Evolutionary conservation across 306 rosid species (phyloP).

Genomic region (Trichosanthes truncata): DNA sequence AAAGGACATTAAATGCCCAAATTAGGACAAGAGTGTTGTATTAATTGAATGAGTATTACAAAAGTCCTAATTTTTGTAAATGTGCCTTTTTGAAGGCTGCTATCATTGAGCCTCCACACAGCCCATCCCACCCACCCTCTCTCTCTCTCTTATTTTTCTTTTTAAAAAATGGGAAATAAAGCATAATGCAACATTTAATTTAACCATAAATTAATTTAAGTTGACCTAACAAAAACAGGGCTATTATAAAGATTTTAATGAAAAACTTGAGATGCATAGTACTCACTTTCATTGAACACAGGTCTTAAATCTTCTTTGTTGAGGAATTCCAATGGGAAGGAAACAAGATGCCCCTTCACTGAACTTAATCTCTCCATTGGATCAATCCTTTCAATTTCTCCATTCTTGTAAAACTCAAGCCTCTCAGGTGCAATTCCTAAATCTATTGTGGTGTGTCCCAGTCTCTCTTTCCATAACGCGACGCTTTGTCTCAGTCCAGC

Average conservation of each 20-base stretch:
- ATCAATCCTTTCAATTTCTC: slow-evolving; percentile 38
- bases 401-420: slow-evolving; percentile 48
- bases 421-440: slow-evolving; percentile 72
- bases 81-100: not conserved
- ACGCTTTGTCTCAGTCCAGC: slow-evolving; percentile 69
- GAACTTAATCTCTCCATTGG: slow-evolving; percentile 60
- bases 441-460: slow-evolving; percentile 80
- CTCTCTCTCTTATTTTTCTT: not conserved
- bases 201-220: slow-evolving; percentile 11
- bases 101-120: not conserved
- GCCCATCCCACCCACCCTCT: not conserved
- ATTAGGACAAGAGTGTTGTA: not conserved
- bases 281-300: slow-evolving; percentile 83
- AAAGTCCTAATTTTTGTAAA: not conserved
- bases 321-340: slow-evolving; percentile 87
- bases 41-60: slow-evolving; percentile 7
- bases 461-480: slow-evolving; percentile 56
- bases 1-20: not conserved
- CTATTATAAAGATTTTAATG: slow-evolving; percentile 18
- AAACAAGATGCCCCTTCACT: slow-evolving; percentile 82
- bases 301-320: slow-evolving; percentile 91
- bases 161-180: not conserved
- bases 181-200: not conserved
- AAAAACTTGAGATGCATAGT: slow-evolving; percentile 84
- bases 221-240: not conserved